Conservation (phyloP, 2,329 filamentous ascomycete species). For the Arthrinium phaeospermum region DNA sequence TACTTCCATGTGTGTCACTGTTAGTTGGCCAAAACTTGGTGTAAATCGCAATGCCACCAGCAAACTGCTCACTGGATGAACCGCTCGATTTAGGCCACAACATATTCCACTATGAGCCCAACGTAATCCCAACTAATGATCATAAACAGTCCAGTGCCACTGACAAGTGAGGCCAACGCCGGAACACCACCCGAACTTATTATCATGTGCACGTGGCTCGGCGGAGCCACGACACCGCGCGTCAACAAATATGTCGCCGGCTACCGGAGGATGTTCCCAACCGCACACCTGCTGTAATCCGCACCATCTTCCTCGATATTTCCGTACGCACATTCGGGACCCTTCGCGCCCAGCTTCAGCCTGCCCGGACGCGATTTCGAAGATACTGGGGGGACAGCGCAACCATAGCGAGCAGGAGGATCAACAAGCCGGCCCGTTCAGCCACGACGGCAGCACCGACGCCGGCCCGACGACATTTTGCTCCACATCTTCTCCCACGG, state of each 20-base stretch:
- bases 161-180: no score
- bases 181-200: not conserved
- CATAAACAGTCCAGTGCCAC: not conserved
- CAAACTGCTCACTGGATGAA: not conserved
- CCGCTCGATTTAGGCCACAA: not conserved
- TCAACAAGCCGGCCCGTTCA: no score
- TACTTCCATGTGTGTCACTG: no score
- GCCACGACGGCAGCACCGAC: no score
- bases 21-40: no score
- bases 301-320: not conserved
- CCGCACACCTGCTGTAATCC: not conserved
- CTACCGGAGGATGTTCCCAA: not conserved
- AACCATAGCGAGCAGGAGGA: no score
- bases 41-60: no score
- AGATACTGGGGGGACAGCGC: no score
- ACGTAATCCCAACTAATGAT: no score
- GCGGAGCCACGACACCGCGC: not conserved
- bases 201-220: not conserved
- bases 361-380: no score
- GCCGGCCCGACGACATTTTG: no score
- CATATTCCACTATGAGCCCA: not conserved
- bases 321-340: not conserved
- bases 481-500: no score
- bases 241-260: slow-evolving; percentile 5
- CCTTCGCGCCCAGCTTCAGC: not conserved